phyloP scores from a whole-genome alignment of 164 flowering plant genomes.

The Hamamelis virginiana region DNA sequence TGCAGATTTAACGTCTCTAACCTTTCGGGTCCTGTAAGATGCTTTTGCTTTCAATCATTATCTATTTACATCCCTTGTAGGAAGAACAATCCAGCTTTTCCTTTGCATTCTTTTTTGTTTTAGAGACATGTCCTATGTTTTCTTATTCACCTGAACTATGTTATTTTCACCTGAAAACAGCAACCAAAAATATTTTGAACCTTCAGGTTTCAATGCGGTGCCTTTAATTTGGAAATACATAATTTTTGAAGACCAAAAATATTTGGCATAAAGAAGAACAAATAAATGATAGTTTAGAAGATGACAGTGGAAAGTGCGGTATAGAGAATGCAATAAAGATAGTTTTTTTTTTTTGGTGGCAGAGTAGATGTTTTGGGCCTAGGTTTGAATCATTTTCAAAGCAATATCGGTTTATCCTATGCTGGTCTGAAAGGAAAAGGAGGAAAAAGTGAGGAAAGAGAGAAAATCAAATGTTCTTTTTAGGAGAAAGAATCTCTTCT shows the following conservation, averaged over 20 bases:
- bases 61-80: background rate
- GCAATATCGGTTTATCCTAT: no score
- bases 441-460: no score
- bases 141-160: background rate
- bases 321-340: no score
- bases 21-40: slow-evolving; percentile 59
- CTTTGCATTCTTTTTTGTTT: background rate
- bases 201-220: background rate
- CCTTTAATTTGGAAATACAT: background rate
- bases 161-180: background rate
- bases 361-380: no score
- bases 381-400: no score
- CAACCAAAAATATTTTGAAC: background rate
- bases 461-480: no score
- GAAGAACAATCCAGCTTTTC: background rate
- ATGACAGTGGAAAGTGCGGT: no score
- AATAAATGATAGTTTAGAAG: no score
- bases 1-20: slow-evolving; percentile 49
- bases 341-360: no score
- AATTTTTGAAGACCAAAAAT: background rate
- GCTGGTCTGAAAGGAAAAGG: no score
- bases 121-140: background rate
- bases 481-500: no score
- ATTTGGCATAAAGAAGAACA: no score
- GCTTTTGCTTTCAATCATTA: background rate